Base-by-base conservation (phyloP, 768 basidiomycete species). In the Pulveroboletus ravenelii region DNA sequence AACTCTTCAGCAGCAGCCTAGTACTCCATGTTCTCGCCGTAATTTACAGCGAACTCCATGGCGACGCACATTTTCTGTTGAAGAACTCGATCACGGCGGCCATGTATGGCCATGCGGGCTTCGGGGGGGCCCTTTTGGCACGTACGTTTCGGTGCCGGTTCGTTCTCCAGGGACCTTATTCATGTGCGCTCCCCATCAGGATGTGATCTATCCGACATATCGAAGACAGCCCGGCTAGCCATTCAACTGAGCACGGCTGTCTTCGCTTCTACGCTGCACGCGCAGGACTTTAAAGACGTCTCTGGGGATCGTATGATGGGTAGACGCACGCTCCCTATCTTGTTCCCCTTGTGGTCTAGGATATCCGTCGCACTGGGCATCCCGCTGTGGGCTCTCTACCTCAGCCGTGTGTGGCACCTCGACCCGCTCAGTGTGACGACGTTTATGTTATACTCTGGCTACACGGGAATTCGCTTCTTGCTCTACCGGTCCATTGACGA, bases 271-370 rank as follows among this genome's bases (percentile, higher is more conserved):
- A 74, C 72, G 8, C 53, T 71, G 18, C 57, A 61, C 25, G 58
- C 57, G 3, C 62, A 68, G 53, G 64, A 69, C 42, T 69, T 69
- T 32, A 63, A 67, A 20, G 77, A 78, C 47, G 57, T 69, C 8
- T 61, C 64, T 20, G 75, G 77, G 5, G 78, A 77, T 49, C 53
- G 53, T 3, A 45, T 60, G 1, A 58, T 59, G 5, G 72, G 70
- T 7, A 59, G 76, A 37, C 47, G 54, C 7, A 77, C 76, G 0
- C 56, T 78, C 9, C 75, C 74, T 7, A 74, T 78, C 41, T 57
- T 64, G 13, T 62, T 63, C 6, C 77, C 77, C 1, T 42, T 54
- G 4, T 20, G 38, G 5, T 48, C 63, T 2, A 44, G 66, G 32
- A 4, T 56, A 10, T 63, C 57, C n/a, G 37, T 57, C 32, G 30